Evolutionary conservation across 2,329 filamentous ascomycete genomes (phyloP).

Genomic region (Paecilomyces sp.): DNA sequence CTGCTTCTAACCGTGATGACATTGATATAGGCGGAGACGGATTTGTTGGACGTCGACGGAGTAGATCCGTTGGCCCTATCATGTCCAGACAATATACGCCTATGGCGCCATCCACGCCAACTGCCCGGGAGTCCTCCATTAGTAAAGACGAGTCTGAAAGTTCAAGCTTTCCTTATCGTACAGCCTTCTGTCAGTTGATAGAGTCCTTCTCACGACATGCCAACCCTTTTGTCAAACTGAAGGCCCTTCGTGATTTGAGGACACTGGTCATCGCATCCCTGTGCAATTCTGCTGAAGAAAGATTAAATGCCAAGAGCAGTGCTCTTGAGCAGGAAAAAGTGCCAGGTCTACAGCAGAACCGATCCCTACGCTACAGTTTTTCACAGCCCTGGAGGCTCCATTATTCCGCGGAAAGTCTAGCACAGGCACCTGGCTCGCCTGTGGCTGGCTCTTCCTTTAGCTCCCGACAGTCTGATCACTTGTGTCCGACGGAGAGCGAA

Average conservation of each 20-base stretch:
- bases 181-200: slow-evolving; percentile 71
- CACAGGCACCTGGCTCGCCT: slow-evolving; percentile 15
- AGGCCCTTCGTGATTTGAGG: slow-evolving; percentile 74
- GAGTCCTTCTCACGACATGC: slow-evolving; percentile 83
- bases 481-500: slow-evolving; percentile 52
- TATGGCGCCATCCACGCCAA: background rate
- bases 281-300: slow-evolving; percentile 45
- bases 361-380: slow-evolving; percentile 23
- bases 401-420: slow-evolving; percentile 9
- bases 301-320: slow-evolving; percentile 3
- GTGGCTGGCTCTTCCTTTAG: slow-evolving; percentile 23
- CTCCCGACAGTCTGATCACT: slow-evolving; percentile 35
- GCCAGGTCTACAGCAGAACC: slow-evolving; percentile 7
- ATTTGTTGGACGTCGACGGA: slow-evolving; percentile 19
- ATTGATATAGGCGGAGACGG: slow-evolving; percentile 8
- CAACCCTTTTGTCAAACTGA: slow-evolving; percentile 80
- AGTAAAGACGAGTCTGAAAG: slow-evolving; percentile 32
- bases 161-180: slow-evolving; percentile 64
- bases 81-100: background rate
- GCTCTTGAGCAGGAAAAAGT: slow-evolving; percentile 3
- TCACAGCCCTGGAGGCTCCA: slow-evolving; percentile 15
- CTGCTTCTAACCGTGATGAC: slow-evolving; percentile 18
- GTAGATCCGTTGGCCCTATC: slow-evolving; percentile 24
- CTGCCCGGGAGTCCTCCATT: background rate
- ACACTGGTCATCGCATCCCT: slow-evolving; percentile 72